phyloP scores from a whole-genome alignment of 495 filamentous ascomycete genomes.

The Podospora comata region DNA sequence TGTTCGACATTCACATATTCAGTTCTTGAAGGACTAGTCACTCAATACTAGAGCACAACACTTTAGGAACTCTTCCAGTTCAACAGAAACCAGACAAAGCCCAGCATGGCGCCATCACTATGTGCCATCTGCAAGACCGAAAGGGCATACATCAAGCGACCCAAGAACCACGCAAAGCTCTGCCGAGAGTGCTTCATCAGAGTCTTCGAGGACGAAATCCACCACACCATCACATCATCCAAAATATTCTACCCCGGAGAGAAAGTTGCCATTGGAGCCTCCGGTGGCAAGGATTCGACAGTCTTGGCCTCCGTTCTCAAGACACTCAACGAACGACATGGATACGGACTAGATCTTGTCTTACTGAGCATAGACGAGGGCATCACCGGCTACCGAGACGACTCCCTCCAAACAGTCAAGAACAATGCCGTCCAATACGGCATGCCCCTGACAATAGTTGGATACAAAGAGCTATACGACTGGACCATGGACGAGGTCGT shows the following conservation, averaged over 20 bases:
- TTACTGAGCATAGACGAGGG: constrained; percentile 94
- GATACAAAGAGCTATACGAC: constrained; percentile 92
- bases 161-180: constrained; percentile 88
- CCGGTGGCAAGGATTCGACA: constrained; percentile 96
- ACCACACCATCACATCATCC: constrained; percentile 80
- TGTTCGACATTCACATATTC: neutral
- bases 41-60: neutral
- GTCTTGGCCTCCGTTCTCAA: constrained; percentile 93
- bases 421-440: constrained; percentile 85
- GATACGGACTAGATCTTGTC: constrained; percentile 81
- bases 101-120: constrained; percentile 48
- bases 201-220: constrained; percentile 89
- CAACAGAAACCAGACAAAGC: neutral
- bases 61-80: neutral
- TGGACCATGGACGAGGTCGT: constrained; percentile 99
- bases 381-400: constrained; percentile 93
- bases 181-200: constrained; percentile 84
- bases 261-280: constrained; percentile 89
- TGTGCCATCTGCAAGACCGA: constrained; percentile 73
- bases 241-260: constrained; percentile 80
- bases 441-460: constrained; percentile 85
- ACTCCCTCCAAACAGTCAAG: constrained; percentile 94
- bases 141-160: constrained; percentile 84
- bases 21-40: neutral
- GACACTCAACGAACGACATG: constrained; percentile 84